Percentiles rank a stretch among this genome's conserved stretches.
Evolutionary conservation across 441 rosid genomes (phyloP).

Genomic region (Metrosideros polymorpha): DNA sequence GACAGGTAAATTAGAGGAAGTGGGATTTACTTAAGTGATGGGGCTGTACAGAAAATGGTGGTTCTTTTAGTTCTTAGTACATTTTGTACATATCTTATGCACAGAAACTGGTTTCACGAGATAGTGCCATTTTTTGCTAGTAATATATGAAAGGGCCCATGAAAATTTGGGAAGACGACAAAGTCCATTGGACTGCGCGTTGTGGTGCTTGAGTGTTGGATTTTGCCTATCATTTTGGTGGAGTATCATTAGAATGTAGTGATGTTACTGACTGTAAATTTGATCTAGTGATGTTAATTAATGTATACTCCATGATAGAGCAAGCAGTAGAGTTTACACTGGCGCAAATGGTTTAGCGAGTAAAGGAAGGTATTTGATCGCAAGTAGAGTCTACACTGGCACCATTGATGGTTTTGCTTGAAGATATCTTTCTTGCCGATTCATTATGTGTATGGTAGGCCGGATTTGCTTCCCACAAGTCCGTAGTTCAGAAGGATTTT

Average conservation of each 20-base stretch:
- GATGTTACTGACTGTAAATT: neutral
- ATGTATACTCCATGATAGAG: neutral
- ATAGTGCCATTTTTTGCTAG: neutral
- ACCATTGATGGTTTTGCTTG: neutral
- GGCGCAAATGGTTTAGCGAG: neutral
- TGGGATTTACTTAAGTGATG: neutral
- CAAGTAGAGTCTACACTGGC: neutral
- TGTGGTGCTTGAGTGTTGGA: neutral
- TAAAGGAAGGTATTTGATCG: neutral
- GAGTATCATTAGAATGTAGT: neutral
- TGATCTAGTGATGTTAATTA: neutral
- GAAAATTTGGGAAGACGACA: neutral
- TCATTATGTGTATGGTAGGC: too few species aligned
- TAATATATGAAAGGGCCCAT: neutral
- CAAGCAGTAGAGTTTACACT: neutral
- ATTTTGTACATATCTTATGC: neutral
- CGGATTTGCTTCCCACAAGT: too few species aligned
- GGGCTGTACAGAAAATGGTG: neutral
- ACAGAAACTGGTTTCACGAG: neutral
- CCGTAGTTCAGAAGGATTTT: too few species aligned
- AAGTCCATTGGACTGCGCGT: neutral
- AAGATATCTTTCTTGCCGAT: too few species aligned
- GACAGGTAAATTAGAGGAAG: neutral
- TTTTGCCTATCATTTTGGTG: neutral
- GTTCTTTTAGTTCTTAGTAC: neutral